Conservation (phyloP, 306 rosid species). For the Rubus idaeus region DNA sequence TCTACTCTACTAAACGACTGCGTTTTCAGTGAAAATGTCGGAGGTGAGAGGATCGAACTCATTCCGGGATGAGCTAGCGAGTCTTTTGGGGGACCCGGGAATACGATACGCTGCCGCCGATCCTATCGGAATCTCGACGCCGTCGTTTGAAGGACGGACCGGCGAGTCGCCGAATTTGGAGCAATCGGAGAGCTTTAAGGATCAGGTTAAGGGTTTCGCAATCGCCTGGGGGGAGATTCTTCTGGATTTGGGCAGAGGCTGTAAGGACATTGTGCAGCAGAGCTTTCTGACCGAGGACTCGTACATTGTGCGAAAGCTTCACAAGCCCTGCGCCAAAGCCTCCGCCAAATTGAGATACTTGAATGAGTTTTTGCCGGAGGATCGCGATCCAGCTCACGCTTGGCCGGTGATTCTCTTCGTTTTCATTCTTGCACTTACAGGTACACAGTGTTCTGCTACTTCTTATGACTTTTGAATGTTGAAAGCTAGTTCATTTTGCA, state of each 20-base stretch:
- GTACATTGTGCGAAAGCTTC: constrained; percentile 50
- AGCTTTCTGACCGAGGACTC: constrained; percentile 67
- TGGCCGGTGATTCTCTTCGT: constrained; percentile 82
- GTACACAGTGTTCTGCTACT: no score
- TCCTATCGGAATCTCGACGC: constrained; percentile 35
- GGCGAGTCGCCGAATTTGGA: constrained; percentile 23
- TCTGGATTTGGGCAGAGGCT: constrained; percentile 72
- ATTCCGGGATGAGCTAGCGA: constrained; percentile 69
- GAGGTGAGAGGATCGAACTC: constrained; percentile 48
- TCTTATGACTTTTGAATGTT: background rate
- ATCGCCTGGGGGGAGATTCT: constrained; percentile 92
- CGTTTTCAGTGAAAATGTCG: constrained; percentile 48
- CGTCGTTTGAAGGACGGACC: constrained; percentile 39
- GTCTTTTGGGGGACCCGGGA: constrained; percentile 53
- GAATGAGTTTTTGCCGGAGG: constrained; percentile 88
- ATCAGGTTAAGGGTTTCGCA: constrained; percentile 71
- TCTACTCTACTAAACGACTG: constrained; percentile 8
- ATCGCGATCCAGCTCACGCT: constrained; percentile 89
- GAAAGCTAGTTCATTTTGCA: background rate
- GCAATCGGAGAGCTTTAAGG: constrained; percentile 70
- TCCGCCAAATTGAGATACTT: constrained; percentile 63
- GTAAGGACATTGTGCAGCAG: constrained; percentile 76
- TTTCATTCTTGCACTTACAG: constrained; percentile 71
- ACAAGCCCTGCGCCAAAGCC: constrained; percentile 62
- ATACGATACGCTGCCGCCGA: constrained; percentile 43